Base-by-base conservation (phyloP, 805 yeast species). In the Candida insectorum region DNA sequence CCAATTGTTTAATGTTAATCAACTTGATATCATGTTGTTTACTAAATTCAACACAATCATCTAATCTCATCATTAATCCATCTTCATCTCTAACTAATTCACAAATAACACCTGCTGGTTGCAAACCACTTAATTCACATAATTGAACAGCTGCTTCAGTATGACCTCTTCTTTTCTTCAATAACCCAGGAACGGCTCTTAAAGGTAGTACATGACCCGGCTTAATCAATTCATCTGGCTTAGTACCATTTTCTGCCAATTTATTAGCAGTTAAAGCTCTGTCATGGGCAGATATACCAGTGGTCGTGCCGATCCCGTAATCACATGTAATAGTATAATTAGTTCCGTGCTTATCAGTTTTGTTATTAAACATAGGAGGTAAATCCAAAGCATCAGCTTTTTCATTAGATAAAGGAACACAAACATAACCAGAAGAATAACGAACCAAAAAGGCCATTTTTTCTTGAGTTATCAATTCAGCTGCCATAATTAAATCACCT, bases 191-290 rank as follows among this genome's bases (percentile, higher is more conserved):
- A 14, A 73, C 84, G 3, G 97, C 97, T 48, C 97, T 74, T 48
- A 93, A 71, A 3, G 98, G 99, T 44, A 91, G 77, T 19, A 93
- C 67, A 54, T 93, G 99, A 12, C 99, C 99, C 0, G 99, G 99
- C 49, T 84, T 78, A 54, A 85, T 65, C 54, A 93, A 85, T 39
- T 86, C 89, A 0, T 45, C 62, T 0, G 94, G 71, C 26, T 62
- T 66, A 6, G 81, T 54, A 3, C 43, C 38, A 4, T 83, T 66
- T 43, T 75, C 72, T 1, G 96, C 95, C 47, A 93, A 70, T 39
- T 69, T 69, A 24, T 69, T 61, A 24, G 85, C 85, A 1, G 98
- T 93, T 45, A 84, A 62, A 0, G 95, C 91, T 51, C 99, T 73
- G 59, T 93, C 99, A 49, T 80, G 81, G 7, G 98, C 97, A 16